These are phyloP conservation scores for Helotiales sp. DNA, from an alignment of 2,329 filamentous ascomycete genomes.

Conservation along the genomic window DNA sequence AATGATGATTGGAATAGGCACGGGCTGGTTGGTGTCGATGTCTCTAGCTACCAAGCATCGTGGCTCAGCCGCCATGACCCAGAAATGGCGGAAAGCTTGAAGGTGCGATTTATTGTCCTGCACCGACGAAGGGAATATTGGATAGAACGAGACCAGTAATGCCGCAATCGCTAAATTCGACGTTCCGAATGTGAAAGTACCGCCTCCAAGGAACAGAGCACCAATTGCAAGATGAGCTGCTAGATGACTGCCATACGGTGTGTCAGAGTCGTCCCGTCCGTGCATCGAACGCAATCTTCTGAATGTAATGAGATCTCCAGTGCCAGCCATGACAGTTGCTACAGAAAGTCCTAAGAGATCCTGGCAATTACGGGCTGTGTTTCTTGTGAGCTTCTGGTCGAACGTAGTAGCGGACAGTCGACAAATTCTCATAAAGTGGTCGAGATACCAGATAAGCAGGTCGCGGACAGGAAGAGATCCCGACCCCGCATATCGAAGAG, in stretches of 20 bases:
- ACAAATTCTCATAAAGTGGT: conserved; percentile 80
- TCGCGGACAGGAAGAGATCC: conserved; percentile 72
- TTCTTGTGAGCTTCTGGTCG: conserved; percentile 79
- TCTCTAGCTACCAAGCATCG: conserved; percentile 88
- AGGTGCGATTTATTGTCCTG: conserved; percentile 94
- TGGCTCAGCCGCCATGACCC: conserved; percentile 89
- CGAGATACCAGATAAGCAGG: conserved; percentile 78
- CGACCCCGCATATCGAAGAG: conserved; percentile 73
- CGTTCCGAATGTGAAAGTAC: conserved; percentile 88
- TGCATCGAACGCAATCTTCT: conserved; percentile 85
- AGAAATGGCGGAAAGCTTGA: conserved; percentile 95
- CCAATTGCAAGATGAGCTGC: conserved; percentile 92
- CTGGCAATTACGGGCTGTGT: conserved; percentile 86
- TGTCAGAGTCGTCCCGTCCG: conserved; percentile 79
- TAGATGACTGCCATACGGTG: conserved; percentile 90
- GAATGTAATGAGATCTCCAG: conserved; percentile 83
- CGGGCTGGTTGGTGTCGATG: conserved; percentile 76
- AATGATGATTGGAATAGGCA: conserved; percentile 71
- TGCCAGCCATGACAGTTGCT: conserved; percentile 92
- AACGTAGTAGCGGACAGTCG: conserved; percentile 60
- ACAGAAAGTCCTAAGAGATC: conserved; percentile 81
- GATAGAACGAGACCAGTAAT: conserved; percentile 89
- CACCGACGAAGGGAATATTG: conserved; percentile 83
- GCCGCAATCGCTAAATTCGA: conserved; percentile 84
- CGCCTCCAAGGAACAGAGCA: conserved; percentile 86